Evolutionary conservation across 805 yeast genomes (phyloP).

Genomic region (Saturnispora halmiae): DNA sequence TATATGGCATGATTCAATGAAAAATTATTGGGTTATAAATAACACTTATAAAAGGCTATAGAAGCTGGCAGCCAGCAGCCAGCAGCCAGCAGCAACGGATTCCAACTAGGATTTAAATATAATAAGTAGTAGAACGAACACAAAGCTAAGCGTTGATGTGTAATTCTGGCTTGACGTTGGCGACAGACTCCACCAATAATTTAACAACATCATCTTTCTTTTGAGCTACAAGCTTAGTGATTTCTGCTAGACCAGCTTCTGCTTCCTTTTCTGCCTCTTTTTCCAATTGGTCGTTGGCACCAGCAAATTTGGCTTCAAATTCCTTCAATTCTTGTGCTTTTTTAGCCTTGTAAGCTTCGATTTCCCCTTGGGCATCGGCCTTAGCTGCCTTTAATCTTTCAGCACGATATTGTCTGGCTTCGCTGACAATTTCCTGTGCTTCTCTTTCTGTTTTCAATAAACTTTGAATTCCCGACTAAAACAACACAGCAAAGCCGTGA

Average conservation of each 20-base stretch:
- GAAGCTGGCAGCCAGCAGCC: no score
- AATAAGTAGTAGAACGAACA: no score
- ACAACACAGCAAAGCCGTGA: not conserved
- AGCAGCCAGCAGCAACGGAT: no score
- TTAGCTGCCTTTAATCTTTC: constrained; percentile 89
- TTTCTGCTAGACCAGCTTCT: constrained; percentile 55
- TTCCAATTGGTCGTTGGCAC: constrained; percentile 68
- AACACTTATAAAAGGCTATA: no score
- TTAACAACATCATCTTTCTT: constrained; percentile 64
- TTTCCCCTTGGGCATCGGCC: constrained; percentile 84
- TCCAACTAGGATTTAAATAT: no score
- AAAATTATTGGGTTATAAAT: no score
- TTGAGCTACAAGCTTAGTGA: constrained; percentile 51
- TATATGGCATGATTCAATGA: no score
- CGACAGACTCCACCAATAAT: constrained; percentile 70
- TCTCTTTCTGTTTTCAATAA: constrained; percentile 83
- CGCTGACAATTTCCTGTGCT: constrained; percentile 91
- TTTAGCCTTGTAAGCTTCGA: constrained; percentile 71
- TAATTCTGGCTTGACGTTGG: constrained; percentile 69
- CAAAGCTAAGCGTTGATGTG: constrained; percentile 46
- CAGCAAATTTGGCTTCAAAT: constrained; percentile 64
- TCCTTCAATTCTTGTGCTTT: constrained; percentile 76
- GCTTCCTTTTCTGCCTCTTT: constrained; percentile 71
- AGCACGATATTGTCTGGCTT: constrained; percentile 86
- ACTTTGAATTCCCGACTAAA: constrained; percentile 57